Conservation (phyloP, 306 rosid genomes). For the Sphenostylis stenocarpa region DNA sequence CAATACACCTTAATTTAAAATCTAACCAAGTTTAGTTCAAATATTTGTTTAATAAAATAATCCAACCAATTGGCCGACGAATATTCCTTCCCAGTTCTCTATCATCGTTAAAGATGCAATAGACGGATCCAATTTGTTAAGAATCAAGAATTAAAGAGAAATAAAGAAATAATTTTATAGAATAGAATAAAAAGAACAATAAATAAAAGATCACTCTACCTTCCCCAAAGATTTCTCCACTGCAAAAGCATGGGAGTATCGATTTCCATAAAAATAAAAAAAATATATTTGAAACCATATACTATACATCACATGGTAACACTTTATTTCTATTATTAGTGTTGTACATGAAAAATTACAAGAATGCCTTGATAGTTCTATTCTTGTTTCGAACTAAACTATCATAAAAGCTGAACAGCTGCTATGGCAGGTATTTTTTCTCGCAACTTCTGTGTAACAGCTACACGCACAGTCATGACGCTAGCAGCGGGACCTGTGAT, state of each 20-base stretch:
- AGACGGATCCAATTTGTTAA: too few relatives aligned
- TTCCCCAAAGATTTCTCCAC: too few relatives aligned
- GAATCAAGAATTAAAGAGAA: too few relatives aligned
- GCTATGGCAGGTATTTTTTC: slow-evolving; percentile 89
- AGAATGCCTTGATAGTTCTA: slow-evolving; percentile 18
- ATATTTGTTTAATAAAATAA: too few relatives aligned
- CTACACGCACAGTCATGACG: slow-evolving; percentile 94
- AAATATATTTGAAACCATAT: neutral
- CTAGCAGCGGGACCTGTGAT: slow-evolving; percentile 77
- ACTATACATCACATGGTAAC: slow-evolving; percentile 35
- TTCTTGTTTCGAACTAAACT: slow-evolving; percentile 8
- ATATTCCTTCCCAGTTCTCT: too few relatives aligned
- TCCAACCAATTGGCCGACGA: too few relatives aligned
- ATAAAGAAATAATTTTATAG: too few relatives aligned
- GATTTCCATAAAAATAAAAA: neutral
- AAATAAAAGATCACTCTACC: too few relatives aligned
- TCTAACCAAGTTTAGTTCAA: too few relatives aligned
- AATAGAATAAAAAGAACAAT: too few relatives aligned
- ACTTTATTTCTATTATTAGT: slow-evolving; percentile 11
- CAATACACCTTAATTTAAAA: too few relatives aligned
- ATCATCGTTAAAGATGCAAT: too few relatives aligned
- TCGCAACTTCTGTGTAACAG: slow-evolving; percentile 90
- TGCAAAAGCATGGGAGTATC: slow-evolving; percentile 10
- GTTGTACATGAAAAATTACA: slow-evolving; percentile 31
- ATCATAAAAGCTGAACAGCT: slow-evolving; percentile 78